These are phyloP conservation scores for Penicillium malachiteum DNA, from an alignment of 495 filamentous ascomycete species.

Conservation along the genomic window DNA sequence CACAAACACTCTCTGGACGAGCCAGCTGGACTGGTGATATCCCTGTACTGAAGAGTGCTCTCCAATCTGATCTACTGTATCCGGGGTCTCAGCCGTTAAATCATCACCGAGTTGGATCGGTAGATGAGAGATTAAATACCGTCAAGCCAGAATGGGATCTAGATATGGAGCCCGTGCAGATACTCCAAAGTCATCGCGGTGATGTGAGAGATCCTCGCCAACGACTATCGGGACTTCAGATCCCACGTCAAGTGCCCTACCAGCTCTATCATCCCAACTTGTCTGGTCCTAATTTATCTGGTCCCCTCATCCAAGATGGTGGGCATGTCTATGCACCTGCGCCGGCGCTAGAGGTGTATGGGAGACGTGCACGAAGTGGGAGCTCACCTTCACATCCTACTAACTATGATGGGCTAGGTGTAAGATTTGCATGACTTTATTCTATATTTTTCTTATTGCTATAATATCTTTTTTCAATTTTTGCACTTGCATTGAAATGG, in stretches of 20 bases:
- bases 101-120: conserved; percentile 14
- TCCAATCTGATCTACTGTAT: conserved; percentile 27
- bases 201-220: conserved; percentile 34
- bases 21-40: conserved; percentile 25
- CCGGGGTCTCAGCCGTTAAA: conserved; percentile 5
- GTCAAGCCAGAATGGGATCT: conserved; percentile 21
- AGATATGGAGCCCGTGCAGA: conserved; percentile 13
- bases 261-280: conserved; percentile 33
- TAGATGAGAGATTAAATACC: conserved; percentile 22
- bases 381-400: conserved; percentile 49
- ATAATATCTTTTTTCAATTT: not conserved
- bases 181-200: conserved; percentile 28
- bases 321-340: conserved; percentile 19
- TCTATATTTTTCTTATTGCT: not conserved
- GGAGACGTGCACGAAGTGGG: conserved; percentile 44
- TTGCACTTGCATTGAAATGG: not conserved
- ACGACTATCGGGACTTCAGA: conserved; percentile 21
- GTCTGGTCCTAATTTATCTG: conserved; percentile 30
- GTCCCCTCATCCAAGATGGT: conserved; percentile 31
- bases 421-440: conserved; percentile 15
- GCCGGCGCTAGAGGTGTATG: conserved; percentile 18
- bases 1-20: conserved; percentile 18
- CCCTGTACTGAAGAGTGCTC: conserved; percentile 8
- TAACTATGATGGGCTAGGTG: conserved; percentile 24
- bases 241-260: conserved; percentile 21